Percentiles rank a stretch among this genome's conserved stretches.
phyloP scores from a whole-genome alignment of 2,329 filamentous ascomycete genomes.

The Drechslerella dactyloides region DNA sequence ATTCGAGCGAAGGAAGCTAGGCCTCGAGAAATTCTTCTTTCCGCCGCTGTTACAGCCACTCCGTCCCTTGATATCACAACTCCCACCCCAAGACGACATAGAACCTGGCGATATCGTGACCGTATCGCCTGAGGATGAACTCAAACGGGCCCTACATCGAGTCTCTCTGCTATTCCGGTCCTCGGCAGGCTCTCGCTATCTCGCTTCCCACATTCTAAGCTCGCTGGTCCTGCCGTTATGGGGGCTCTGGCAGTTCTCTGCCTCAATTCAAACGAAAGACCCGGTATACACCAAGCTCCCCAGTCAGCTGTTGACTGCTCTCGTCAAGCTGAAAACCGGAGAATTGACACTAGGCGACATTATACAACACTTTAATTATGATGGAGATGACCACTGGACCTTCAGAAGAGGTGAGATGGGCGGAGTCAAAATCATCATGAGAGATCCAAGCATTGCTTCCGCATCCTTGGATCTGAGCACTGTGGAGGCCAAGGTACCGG shows the following conservation, averaged over 20 bases:
- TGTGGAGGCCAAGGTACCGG: constrained; percentile 62
- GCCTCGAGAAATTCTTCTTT: constrained; percentile 52
- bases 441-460: constrained; percentile 16
- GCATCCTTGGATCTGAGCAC: constrained; percentile 44
- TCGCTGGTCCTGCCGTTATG: constrained; percentile 26
- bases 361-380: constrained; percentile 47
- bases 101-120: constrained; percentile 31
- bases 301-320: constrained; percentile 20
- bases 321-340: constrained; percentile 22
- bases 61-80: constrained; percentile 39
- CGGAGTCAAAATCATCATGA: constrained; percentile 63
- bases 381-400: constrained; percentile 49
- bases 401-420: constrained; percentile 57
- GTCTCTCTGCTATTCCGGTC: constrained; percentile 30
- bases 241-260: constrained; percentile 39
- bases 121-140: constrained; percentile 17
- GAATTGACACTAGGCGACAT: constrained; percentile 30
- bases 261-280: constrained; percentile 20
- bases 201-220: constrained; percentile 15
- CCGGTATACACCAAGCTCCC: constrained; percentile 18
- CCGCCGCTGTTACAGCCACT: constrained; percentile 38
- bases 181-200: constrained; percentile 25
- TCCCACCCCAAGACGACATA: constrained; percentile 8
- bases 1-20: constrained; percentile 40
- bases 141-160: constrained; percentile 23